Conservation (phyloP, 225 moss, liverwort and hornwort species). For the Sphagnum tenellum region DNA sequence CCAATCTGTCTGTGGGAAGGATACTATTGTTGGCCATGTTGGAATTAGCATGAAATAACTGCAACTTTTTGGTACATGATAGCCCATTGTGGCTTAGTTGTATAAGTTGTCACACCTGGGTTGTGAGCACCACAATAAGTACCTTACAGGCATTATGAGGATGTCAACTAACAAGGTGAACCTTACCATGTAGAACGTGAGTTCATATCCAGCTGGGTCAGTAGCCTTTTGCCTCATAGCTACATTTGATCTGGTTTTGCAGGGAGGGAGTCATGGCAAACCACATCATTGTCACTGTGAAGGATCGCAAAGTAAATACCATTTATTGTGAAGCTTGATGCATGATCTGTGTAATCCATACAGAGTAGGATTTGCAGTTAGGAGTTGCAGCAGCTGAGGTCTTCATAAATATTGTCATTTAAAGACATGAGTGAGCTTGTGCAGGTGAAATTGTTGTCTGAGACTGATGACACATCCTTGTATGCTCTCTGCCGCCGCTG, state of each 20-base stretch:
- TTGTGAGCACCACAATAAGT: not conserved
- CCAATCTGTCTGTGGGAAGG: slow-evolving; percentile 1
- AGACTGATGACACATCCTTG: slow-evolving; percentile 60
- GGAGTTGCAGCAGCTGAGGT: not conserved
- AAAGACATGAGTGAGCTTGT: not conserved
- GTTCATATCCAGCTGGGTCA: not conserved
- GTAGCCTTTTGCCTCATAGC: not conserved
- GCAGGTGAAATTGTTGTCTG: slow-evolving; percentile 79
- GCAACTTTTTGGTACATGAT: not conserved
- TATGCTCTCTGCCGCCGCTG: slow-evolving; percentile 92
- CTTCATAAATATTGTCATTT: not conserved
- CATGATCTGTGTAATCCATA: not conserved
- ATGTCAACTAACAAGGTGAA: not conserved
- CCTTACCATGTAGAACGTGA: no score
- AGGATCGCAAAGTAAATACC: slow-evolving; percentile 78
- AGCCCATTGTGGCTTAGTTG: not conserved
- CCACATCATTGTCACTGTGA: slow-evolving; percentile 64
- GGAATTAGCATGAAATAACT: not conserved
- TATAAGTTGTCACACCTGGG: not conserved
- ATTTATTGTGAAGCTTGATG: no score
- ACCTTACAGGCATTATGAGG: not conserved
- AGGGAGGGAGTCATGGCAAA: slow-evolving; percentile 59
- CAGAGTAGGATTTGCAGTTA: not conserved
- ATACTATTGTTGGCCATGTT: slow-evolving; percentile 6
- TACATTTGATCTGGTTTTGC: slow-evolving; percentile 17